These are phyloP conservation scores for Cladosporium sp. DNA, from an alignment of 2,329 filamentous ascomycete species.

Conservation along the genomic window DNA sequence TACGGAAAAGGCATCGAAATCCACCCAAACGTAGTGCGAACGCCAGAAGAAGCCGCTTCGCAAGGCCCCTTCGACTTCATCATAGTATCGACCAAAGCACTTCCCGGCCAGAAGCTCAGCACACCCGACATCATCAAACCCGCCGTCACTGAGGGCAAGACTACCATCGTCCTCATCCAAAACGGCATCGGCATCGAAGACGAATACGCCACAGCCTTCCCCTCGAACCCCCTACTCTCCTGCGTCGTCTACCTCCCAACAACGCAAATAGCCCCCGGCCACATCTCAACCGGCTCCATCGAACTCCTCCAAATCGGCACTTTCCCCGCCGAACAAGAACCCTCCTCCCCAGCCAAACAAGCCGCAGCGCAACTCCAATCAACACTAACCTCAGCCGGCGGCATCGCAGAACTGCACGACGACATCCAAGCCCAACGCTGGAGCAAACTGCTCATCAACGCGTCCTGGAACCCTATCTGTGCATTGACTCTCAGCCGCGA, in stretches of 20 bases:
- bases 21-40: slow-evolving; percentile 38
- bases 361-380: slow-evolving; percentile 33
- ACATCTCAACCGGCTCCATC: slow-evolving; percentile 49
- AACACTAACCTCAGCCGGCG: slow-evolving; percentile 43
- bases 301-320: slow-evolving; percentile 54
- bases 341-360: slow-evolving; percentile 5
- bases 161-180: slow-evolving; percentile 60
- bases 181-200: slow-evolving; percentile 64
- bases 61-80: slow-evolving; percentile 47
- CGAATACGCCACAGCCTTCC: slow-evolving; percentile 52
- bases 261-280: slow-evolving; percentile 51
- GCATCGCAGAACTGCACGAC: slow-evolving; percentile 50
- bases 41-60: slow-evolving; percentile 38
- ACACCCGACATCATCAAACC: slow-evolving; percentile 40
- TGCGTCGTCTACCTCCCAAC: slow-evolving; percentile 55
- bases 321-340: slow-evolving; percentile 40
- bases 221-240: slow-evolving; percentile 55
- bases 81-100: slow-evolving; percentile 50
- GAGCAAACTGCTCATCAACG: slow-evolving; percentile 63
- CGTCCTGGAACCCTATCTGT: slow-evolving; percentile 62
- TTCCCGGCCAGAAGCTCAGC: slow-evolving; percentile 38
- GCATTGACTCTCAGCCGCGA: slow-evolving; percentile 55
- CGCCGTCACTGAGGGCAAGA: slow-evolving; percentile 42
- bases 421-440: slow-evolving; percentile 60
- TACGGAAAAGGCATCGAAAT: slow-evolving; percentile 40